Conservation (phyloP, 257 asterid genomes). For the Plantago ovata region DNA sequence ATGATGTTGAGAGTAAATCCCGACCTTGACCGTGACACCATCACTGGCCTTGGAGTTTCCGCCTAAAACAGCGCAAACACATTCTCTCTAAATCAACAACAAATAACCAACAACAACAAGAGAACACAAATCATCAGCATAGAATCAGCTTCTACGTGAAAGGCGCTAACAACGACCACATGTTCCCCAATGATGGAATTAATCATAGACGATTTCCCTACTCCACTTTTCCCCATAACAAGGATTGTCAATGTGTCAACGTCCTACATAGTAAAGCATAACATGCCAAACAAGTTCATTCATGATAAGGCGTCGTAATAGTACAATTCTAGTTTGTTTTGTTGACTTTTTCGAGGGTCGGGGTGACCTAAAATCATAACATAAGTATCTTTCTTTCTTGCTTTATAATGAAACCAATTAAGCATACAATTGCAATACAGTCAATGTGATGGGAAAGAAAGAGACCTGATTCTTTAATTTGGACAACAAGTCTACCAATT, state of each 20-base stretch:
- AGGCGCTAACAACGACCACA: conserved; percentile 87
- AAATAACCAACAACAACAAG: background rate
- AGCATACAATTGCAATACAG: background rate
- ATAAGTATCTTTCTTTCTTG: too few species aligned
- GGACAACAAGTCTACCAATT: conserved; percentile 73
- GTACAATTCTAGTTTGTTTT: too few species aligned
- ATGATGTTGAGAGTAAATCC: conserved; percentile 85
- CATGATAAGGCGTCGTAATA: too few species aligned
- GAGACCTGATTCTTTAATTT: conserved; percentile 75
- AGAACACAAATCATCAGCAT: background rate
- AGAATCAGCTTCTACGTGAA: conserved; percentile 52
- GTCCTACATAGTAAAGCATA: conserved; percentile 38
- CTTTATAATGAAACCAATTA: background rate
- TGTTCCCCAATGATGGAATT: conserved; percentile 89
- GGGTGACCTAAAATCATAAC: too few species aligned
- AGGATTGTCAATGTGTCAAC: conserved; percentile 76
- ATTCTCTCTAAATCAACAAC: background rate
- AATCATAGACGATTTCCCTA: conserved; percentile 91
- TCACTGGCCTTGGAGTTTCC: conserved; percentile 87
- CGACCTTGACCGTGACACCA: conserved; percentile 83
- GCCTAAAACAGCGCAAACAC: conserved; percentile 61
- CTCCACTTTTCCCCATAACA: conserved; percentile 98
- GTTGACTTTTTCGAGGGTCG: too few species aligned
- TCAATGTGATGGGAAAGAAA: conserved; percentile 12
- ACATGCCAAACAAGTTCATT: background rate